phyloP scores from a whole-genome alignment of 2,329 filamentous ascomycete genomes.

The Trichoderma atroviride region DNA sequence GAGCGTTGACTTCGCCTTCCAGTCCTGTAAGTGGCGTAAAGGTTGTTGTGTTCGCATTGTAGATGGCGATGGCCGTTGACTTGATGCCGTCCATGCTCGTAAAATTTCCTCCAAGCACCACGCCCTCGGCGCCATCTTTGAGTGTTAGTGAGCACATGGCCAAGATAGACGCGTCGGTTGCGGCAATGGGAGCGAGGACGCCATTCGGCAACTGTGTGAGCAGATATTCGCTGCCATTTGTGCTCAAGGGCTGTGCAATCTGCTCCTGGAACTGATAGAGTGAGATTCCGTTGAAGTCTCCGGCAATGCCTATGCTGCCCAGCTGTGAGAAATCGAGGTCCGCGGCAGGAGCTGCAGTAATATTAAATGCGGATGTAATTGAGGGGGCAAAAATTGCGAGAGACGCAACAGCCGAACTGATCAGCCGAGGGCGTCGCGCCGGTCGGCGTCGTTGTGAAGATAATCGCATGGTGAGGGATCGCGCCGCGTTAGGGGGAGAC shows the following conservation, averaged over 20 bases:
- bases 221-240: conserved; percentile 80
- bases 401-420: conserved; percentile 41
- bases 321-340: conserved; percentile 78
- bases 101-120: conserved; percentile 93
- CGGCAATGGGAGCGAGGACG: conserved; percentile 71
- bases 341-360: conserved; percentile 64
- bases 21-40: conserved; percentile 79
- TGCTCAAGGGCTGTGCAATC: conserved; percentile 64
- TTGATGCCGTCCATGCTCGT: conserved; percentile 79
- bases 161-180: conserved; percentile 81
- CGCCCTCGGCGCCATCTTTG: conserved; percentile 68
- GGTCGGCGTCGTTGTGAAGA: conserved; percentile 47
- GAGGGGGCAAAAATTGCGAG: conserved; percentile 47
- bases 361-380: conserved; percentile 55
- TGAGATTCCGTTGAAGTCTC: conserved; percentile 90
- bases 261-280: conserved; percentile 86
- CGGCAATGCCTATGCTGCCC: conserved; percentile 81
- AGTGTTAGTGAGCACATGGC: conserved; percentile 81
- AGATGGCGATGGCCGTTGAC: conserved; percentile 78
- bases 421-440: conserved; percentile 42
- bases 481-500: conserved; percentile 31
- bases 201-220: conserved; percentile 84
- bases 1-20: conserved; percentile 76
- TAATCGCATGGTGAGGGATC: conserved; percentile 51
- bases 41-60: conserved; percentile 70